Conservation (phyloP, 148 eudicot genomes). For the Mesembryanthemum crystallinum region DNA sequence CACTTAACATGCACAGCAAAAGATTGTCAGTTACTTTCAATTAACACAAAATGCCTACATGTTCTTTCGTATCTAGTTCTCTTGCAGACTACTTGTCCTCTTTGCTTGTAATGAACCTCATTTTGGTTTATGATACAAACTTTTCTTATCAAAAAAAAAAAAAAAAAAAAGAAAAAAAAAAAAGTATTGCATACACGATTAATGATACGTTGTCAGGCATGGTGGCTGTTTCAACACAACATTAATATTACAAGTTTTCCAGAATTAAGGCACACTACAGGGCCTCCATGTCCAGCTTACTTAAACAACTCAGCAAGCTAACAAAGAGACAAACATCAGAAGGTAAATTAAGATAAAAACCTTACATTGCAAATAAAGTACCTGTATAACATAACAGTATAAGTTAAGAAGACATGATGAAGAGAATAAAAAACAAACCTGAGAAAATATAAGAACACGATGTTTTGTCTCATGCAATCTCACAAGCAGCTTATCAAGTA, state of each 20-base stretch:
- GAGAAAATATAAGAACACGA: slow-evolving; percentile 95
- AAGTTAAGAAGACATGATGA: background rate
- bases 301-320: background rate
- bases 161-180: no score
- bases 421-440: slow-evolving; percentile 45
- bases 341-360: background rate
- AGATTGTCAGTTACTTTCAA: background rate
- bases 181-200: no score
- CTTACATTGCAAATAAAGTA: background rate
- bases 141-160: no score
- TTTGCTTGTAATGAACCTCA: no score
- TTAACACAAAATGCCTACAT: background rate
- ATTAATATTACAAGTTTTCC: background rate
- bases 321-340: no score
- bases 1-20: background rate
- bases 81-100: no score
- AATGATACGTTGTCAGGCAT: background rate
- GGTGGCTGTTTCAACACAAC: background rate
- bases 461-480: slow-evolving; percentile 93
- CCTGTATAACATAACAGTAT: background rate
- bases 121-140: no score
- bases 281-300: background rate
- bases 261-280: background rate
- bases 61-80: no score
- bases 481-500: slow-evolving; percentile 91